A percentile compares a stretch with the other conserved stretches of the same genome.
phyloP scores from a whole-genome alignment of 2,329 filamentous ascomycete species.

The Fusarium buharicum region DNA sequence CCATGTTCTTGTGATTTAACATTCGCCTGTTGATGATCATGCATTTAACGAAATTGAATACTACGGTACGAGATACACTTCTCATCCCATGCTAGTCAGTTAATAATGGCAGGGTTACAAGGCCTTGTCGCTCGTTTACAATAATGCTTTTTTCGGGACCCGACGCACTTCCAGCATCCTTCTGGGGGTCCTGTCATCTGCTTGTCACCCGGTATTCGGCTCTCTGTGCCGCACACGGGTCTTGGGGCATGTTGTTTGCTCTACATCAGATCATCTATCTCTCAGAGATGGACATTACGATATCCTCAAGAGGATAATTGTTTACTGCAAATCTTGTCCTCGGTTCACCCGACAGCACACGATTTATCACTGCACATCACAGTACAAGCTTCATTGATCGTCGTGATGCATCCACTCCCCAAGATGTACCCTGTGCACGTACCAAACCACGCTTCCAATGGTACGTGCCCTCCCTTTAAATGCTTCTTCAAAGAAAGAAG shows the following conservation, averaged over 20 bases:
- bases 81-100: conserved; percentile 26
- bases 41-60: neutral
- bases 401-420: conserved; percentile 23
- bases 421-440: neutral
- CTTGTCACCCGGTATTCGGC: neutral
- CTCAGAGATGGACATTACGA: neutral
- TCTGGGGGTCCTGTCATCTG: neutral
- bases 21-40: too few relatives aligned
- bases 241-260: neutral
- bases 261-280: neutral
- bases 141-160: conserved; percentile 1
- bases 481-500: neutral
- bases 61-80: neutral
- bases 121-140: neutral
- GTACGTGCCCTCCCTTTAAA: neutral
- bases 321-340: conserved; percentile 7
- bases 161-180: neutral
- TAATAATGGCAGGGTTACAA: conserved; percentile 1
- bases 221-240: too few relatives aligned
- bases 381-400: conserved; percentile 7
- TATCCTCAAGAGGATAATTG: conserved; percentile 1
- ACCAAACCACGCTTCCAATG: neutral
- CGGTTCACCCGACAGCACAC: conserved; percentile 27
- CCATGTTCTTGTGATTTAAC: too few relatives aligned
- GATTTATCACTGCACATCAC: conserved; percentile 2